Percentiles rank a stretch among this genome's conserved stretches.
These are phyloP conservation scores for Mikania micrantha DNA, from an alignment of 129 eudicot genomes.

Conservation along the genomic window DNA sequence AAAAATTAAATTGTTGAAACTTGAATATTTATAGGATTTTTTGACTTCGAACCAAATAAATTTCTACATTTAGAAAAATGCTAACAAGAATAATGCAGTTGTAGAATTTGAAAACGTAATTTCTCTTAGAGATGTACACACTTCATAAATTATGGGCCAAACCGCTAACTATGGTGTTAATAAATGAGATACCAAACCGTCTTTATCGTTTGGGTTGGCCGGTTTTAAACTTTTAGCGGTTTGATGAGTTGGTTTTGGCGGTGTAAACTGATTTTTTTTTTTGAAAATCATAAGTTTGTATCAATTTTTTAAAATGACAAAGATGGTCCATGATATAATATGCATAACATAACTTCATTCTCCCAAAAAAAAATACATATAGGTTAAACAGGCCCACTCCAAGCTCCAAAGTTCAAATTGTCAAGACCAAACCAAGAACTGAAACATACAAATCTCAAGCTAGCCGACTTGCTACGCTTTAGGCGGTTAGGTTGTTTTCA, in stretches of 20 bases:
- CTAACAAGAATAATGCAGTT: neutral
- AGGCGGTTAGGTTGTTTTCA: too few relatives aligned
- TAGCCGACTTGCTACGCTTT: too few relatives aligned
- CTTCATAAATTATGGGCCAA: neutral
- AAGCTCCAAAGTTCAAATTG: too few relatives aligned
- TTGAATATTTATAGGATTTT: neutral
- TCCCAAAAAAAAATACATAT: neutral
- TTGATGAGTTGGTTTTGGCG: too few relatives aligned
- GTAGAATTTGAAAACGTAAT: neutral
- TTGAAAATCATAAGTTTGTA: neutral
- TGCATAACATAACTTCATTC: neutral
- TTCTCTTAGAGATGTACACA: too few relatives aligned
- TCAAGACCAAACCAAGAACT: too few relatives aligned
- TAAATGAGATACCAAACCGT: neutral
- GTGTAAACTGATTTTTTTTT: too few relatives aligned
- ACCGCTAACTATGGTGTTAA: neutral
- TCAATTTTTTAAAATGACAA: neutral
- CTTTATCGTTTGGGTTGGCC: neutral
- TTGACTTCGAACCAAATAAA: neutral
- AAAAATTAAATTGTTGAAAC: neutral
- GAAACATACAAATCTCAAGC: too few relatives aligned
- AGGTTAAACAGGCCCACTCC: too few relatives aligned
- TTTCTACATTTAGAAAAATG: neutral
- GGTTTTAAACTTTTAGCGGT: too few relatives aligned
- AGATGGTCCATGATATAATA: neutral